These are phyloP conservation scores for Entophlyctis luteolus DNA, from an alignment of 192 early-diverging fungal genomes.

Conservation along the genomic window DNA sequence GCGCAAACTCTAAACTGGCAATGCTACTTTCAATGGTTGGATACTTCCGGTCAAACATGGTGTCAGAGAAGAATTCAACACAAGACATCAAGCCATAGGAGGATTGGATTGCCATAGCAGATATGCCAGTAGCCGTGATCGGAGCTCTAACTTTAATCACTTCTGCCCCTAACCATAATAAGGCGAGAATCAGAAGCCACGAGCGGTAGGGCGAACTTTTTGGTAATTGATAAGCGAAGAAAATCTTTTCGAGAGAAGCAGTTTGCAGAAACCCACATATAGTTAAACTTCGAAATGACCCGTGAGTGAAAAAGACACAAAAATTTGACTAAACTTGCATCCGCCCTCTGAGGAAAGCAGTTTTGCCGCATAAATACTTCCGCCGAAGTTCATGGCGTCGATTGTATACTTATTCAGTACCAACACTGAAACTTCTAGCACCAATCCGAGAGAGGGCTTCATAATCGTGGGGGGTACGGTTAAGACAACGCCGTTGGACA, in stretches of 20 bases:
- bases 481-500: neutral
- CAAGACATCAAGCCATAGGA: neutral
- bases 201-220: neutral
- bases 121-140: slow-evolving; percentile 10
- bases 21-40: slow-evolving; percentile 3
- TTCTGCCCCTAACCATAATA: slow-evolving; percentile 7
- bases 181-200: neutral
- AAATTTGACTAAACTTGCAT: neutral
- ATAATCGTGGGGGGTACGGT: neutral
- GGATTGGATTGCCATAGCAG: neutral
- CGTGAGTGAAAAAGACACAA: too few relatives aligned
- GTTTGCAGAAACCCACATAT: slow-evolving; percentile 12
- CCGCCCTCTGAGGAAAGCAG: neutral
- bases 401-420: neutral
- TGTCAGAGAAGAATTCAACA: neutral
- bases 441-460: neutral
- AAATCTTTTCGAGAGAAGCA: neutral
- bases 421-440: slow-evolving; percentile 2
- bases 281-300: neutral
- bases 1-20: neutral
- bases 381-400: neutral
- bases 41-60: neutral
- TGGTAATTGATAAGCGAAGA: slow-evolving; percentile 5
- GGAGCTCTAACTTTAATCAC: slow-evolving; percentile 6
- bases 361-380: neutral